Base-by-base conservation (phyloP, 371 early-diverging fungal genomes). In the Rhizopus stolonifer region DNA sequence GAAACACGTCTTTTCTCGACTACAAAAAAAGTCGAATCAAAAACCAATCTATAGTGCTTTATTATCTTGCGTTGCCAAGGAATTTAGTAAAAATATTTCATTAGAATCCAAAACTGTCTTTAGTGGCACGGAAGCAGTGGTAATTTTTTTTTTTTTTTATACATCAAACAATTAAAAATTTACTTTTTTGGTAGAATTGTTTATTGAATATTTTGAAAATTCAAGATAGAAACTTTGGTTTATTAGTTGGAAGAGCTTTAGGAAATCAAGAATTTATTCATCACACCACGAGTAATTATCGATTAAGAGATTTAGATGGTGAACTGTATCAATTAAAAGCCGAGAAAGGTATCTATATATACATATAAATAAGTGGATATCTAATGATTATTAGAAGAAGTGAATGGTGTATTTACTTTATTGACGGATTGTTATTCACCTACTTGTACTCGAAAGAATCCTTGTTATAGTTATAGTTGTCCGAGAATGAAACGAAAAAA, bases 251-350 rank as follows among this genome's bases (percentile, higher is more conserved):
- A 6, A 77, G 93, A 14, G 83, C 91, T 8, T 65, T 95, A 51
- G 92, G 87, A 62, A 76, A 83, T 13, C 93, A 93, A 60, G 80
- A 70, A 21, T 79, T 93, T 36, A 88, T 94, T 62, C 89, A 90
- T 55, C 92, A 93, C 60, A 88, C 92, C 10, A 83, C 80, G 4
- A 90, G 86, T 58, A 82, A 83, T 32, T 84, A 81, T 60, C 71
- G 82, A 5, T 77, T 94, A 52, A 79, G 85, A 19, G 94, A 94
- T 61, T 79, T 77, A 32, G 56, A 80, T 2, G 15, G n/a, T 11
- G 60, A 60, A 39, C 11, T 49, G 2, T 60, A 60, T 38, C 54
- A 54, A 46, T 43, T 53, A 26, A 46, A 42, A 52, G 39, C 24
- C 13, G 14, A 24, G 31, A 50, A 38, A 17, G 21, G n/a, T 25